Evolutionary conservation across 768 basidiomycete species (phyloP).

Genomic region (Pisolithus sp.): DNA sequence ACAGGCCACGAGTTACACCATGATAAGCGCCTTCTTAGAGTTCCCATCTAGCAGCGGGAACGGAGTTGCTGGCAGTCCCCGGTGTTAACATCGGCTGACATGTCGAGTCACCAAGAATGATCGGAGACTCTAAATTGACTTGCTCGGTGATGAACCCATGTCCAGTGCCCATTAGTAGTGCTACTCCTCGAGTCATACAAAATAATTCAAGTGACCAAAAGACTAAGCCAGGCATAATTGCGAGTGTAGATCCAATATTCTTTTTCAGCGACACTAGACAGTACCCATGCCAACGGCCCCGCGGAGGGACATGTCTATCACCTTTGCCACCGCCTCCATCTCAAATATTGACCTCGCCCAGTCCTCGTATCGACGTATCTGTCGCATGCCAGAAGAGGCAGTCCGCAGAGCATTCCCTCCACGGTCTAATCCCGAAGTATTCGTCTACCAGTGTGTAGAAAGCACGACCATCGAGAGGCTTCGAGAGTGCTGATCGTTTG

Average conservation of each 20-base stretch:
- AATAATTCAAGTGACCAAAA: slow-evolving; percentile 12
- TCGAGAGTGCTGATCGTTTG: slow-evolving; percentile 84
- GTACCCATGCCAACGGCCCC: slow-evolving; percentile 54
- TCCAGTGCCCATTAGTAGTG: too few species aligned
- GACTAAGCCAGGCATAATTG: slow-evolving; percentile 19
- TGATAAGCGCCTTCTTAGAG: too few species aligned
- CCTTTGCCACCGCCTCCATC: slow-evolving; percentile 65
- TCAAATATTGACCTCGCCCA: slow-evolving; percentile 66
- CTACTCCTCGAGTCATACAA: too few species aligned
- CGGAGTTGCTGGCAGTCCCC: too few species aligned
- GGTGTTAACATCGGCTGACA: too few species aligned
- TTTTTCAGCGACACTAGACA: slow-evolving; percentile 19
- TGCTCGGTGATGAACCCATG: too few species aligned
- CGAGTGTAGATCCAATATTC: slow-evolving; percentile 10
- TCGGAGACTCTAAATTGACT: too few species aligned
- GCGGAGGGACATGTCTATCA: slow-evolving; percentile 48
- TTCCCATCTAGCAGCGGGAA: too few species aligned
- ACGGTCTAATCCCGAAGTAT: slow-evolving; percentile 97
- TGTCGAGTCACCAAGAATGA: too few species aligned
- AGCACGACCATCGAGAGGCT: slow-evolving; percentile 63
- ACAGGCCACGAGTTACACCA: too few species aligned
- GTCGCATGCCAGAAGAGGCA: slow-evolving; percentile 87
- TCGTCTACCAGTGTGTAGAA: slow-evolving; percentile 93
- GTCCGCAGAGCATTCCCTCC: slow-evolving; percentile 88
- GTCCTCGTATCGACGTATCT: slow-evolving; percentile 55